phyloP scores from a whole-genome alignment of 2,329 filamentous ascomycete genomes.

The Talaromyces sp. region DNA sequence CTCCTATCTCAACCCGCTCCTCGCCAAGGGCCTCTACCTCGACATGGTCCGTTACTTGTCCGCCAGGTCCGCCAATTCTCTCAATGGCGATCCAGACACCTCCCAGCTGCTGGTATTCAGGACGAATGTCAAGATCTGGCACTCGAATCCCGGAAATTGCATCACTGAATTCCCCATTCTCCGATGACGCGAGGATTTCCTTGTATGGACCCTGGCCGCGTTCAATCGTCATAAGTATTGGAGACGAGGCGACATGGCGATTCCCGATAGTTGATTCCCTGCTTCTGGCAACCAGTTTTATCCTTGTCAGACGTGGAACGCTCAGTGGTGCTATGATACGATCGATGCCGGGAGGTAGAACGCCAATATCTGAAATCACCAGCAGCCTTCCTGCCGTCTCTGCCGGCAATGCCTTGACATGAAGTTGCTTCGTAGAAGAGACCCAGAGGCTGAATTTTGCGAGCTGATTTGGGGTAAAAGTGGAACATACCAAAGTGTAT shows the following conservation, averaged over 20 bases:
- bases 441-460: slow-evolving; percentile 71
- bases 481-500: slow-evolving; percentile 87
- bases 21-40: slow-evolving; percentile 40
- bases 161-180: slow-evolving; percentile 71
- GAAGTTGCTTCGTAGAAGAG: slow-evolving; percentile 53
- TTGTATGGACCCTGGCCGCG: slow-evolving; percentile 66
- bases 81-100: slow-evolving; percentile 79
- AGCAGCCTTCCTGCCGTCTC: slow-evolving; percentile 72
- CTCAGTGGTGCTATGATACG: slow-evolving; percentile 50
- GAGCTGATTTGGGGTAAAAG: slow-evolving; percentile 75
- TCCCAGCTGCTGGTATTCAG: slow-evolving; percentile 49
- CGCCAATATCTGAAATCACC: slow-evolving; percentile 39
- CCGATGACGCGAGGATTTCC: slow-evolving; percentile 59
- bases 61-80: slow-evolving; percentile 58
- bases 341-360: slow-evolving; percentile 50
- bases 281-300: slow-evolving; percentile 53
- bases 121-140: slow-evolving; percentile 68
- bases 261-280: slow-evolving; percentile 36
- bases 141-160: slow-evolving; percentile 61
- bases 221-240: slow-evolving; percentile 68
- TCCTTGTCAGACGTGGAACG: slow-evolving; percentile 53
- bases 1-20: slow-evolving; percentile 38
- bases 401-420: slow-evolving; percentile 57
- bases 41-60: slow-evolving; percentile 43
- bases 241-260: slow-evolving; percentile 36